Conservation (phyloP, 495 filamentous ascomycete genomes). For the Xylaria intraflava region DNA sequence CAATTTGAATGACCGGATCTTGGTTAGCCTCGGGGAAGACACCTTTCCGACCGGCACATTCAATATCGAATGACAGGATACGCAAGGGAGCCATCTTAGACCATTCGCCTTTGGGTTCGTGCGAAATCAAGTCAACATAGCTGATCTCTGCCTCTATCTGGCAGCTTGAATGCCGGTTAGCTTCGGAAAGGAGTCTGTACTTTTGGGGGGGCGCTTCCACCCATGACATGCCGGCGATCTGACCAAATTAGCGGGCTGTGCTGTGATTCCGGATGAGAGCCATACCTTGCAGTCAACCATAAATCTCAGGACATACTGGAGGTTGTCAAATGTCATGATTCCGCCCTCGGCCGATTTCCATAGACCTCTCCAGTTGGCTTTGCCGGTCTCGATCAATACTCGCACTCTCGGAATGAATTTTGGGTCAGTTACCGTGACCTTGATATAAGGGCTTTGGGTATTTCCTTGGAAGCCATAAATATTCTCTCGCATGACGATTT, state of each 20-base stretch:
- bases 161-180: constrained; percentile 74
- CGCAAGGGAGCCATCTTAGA: constrained; percentile 96
- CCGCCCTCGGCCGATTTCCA: constrained; percentile 67
- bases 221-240: constrained; percentile 95
- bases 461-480: constrained; percentile 92
- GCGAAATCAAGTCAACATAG: constrained; percentile 77
- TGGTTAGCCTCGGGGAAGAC: constrained; percentile 89
- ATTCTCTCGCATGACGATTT: constrained; percentile 76
- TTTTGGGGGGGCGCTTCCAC: constrained; percentile 72
- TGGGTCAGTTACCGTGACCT: constrained; percentile 84
- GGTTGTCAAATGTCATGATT: constrained; percentile 85
- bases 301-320: constrained; percentile 91
- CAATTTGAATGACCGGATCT: constrained; percentile 97
- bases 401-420: constrained; percentile 71
- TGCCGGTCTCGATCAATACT: constrained; percentile 60
- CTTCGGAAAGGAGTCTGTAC: constrained; percentile 57
- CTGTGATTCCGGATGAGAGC: not conserved
- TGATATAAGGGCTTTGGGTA: constrained; percentile 82
- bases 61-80: constrained; percentile 95
- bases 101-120: constrained; percentile 90
- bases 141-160: constrained; percentile 87
- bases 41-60: constrained; percentile 94
- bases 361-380: constrained; percentile 81
- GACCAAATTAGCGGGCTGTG: constrained; percentile 13
- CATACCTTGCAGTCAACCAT: constrained; percentile 89